Evolutionary conservation across 2,329 filamentous ascomycete species (phyloP), one percentile per base, ranked within the genome.

Genomic region (Delphinella strobiligena): DNA sequence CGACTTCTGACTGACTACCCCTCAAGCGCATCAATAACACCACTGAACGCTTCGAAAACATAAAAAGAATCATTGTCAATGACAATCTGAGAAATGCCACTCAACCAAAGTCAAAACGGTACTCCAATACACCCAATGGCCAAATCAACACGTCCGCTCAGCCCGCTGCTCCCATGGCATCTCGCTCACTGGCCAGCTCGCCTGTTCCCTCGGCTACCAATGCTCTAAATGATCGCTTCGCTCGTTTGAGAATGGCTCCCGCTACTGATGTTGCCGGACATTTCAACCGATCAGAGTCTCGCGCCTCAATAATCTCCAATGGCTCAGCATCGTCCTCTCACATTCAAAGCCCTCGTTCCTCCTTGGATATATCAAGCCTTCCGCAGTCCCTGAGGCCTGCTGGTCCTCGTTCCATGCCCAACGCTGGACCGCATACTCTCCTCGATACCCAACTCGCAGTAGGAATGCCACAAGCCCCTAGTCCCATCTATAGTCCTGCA

Each of bases 401-500:
- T 36, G 72, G 71, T 2, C 69, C 74, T 16, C 65, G 74, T 44
- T 64, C 67, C 9, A 75, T 77, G 68, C 69, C 69, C 4, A 55
- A 60, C 18, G 56, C 41, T 29, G 44, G 36, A 2, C 31, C 30
- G 15, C 32, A 38, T 10, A 53, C 73, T 8, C 64, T 67, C 2
- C 49, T 77, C 1, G 63, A 73, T 34, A 72, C 64, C 18, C 55
- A 59, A n/a, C 46, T 69, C n/a, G 55, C 74, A 5, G 67, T 72
- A 9, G 67, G 66, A 12, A 62, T 86, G 52, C 82, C 82, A 9
- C 82, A 81, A 54, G 61, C 80, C 34, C 82, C 82, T 1, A 80
- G 79, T 51, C 80, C 82, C 5, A 82, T 83, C 3, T 88, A 87
- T 53, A 86, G 78, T 50, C 82, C 82, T n/a, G 79, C 79, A 1